Evolutionary conservation across 108 stramenopile species (phyloP), one percentile per base, ranked within the genome.

Genomic region (Skeletonema marinoi): DNA sequence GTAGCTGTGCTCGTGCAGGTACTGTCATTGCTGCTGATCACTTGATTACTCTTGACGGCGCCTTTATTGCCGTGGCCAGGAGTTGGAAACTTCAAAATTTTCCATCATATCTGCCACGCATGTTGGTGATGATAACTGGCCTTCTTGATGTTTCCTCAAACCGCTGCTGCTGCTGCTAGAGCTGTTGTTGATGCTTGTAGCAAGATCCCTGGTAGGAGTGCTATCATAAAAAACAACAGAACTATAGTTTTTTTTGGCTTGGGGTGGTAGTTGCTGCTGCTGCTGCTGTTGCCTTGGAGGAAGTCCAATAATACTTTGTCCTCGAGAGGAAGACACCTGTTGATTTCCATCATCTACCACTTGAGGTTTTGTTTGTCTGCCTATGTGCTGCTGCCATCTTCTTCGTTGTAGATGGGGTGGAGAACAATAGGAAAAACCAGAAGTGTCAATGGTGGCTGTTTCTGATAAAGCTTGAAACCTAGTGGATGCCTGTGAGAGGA

Each of bases 151-250:
- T 17, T 35, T 39, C 30, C 41, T 60, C 29, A 14, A 58, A 58
- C 10, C 21, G 56, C 56, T 42, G 39, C 2, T 41, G 39, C 39
- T 10, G 39, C 6, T 8, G 8, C 38, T 39, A 25, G 25, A 25
- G 38, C 39, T 41, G 39, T 29, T 17, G 46, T 29, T 48, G 70
- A 4, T 10, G 56, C 0, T 41, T 16, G 61, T 19, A 31, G 54
- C 29, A 4, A 16, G 44, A 46, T n/a, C 16, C 16, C 44, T 46
- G 44, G 44, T 46, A 46, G 44, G 44, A n/a, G 59, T 32, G 25
- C 32, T 61, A 60, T 75, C 75, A 31, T 75, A 75, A 48, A 75
- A 75, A n/a, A 75, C 60, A 61, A 75, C 44, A 31, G 66, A 61
- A 33, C 41, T 59, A 42, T 54, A 70, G 12, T 61, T 38, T 61